Evolutionary conservation across 2,329 filamentous ascomycete genomes (phyloP).

Genomic region (Pyrenochaeta sp.): DNA sequence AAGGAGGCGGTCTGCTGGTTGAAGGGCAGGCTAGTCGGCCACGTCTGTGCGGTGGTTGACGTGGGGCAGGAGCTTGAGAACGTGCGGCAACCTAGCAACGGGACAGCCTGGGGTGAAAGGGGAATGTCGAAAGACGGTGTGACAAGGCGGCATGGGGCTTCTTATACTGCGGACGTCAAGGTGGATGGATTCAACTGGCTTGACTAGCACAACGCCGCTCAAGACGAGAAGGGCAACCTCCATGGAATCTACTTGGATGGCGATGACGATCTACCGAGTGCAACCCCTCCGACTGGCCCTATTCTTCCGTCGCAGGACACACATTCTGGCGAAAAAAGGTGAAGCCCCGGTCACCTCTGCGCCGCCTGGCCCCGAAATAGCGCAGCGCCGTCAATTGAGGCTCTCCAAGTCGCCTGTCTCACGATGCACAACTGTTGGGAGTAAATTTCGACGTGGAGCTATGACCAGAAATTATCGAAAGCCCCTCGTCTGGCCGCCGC

Average conservation of each 20-base stretch:
- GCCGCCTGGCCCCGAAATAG: conserved; percentile 3
- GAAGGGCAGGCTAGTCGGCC: conserved; percentile 24
- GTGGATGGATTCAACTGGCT: too few species aligned
- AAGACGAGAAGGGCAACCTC: conserved; percentile 17
- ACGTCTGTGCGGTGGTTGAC: conserved; percentile 19
- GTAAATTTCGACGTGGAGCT: conserved; percentile 25
- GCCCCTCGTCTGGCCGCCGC: conserved; percentile 26
- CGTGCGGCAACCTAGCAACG: conserved; percentile 25
- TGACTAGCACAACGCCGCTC: conserved; percentile 19
- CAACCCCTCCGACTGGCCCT: conserved; percentile 1
- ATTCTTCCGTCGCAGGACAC: conserved; percentile 7
- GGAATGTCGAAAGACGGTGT: conserved; percentile 18
- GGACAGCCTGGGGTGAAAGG: conserved; percentile 12
- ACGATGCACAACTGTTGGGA: conserved; percentile 43
- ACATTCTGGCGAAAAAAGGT: too few species aligned
- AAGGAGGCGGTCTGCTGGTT: conserved; percentile 30
- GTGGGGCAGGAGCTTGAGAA: conserved; percentile 33
- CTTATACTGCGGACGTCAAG: too few species aligned
- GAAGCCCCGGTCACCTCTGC: background rate
- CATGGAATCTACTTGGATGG: conserved; percentile 21
- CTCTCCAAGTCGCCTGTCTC: conserved; percentile 6
- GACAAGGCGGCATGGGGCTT: conserved; percentile 9
- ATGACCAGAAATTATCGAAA: conserved; percentile 27
- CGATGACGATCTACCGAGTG: conserved; percentile 20
- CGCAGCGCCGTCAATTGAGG: conserved; percentile 2